A percentile compares a stretch with the other conserved stretches of the same genome.
Conservation (phyloP, 1,284 basidiomycete species). For the Austroboletus rostrupii region DNA sequence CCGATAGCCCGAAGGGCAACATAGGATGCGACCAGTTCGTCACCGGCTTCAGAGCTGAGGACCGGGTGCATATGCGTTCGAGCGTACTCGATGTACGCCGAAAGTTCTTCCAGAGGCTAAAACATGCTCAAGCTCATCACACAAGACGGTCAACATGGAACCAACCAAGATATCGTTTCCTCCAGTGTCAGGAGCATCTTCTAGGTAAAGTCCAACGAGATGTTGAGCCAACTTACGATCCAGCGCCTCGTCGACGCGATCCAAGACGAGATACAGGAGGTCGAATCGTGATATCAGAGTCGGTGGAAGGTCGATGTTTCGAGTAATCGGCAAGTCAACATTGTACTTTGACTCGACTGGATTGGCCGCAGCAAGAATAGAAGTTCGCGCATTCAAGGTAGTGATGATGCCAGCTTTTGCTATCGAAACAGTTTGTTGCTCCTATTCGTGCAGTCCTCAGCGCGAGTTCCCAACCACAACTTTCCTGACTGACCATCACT, state of each 20-base stretch:
- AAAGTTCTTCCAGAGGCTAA: conserved; percentile 85
- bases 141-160: conserved; percentile 10
- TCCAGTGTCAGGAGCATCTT: conserved; percentile 69
- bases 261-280: conserved; percentile 94
- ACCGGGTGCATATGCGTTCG: conserved; percentile 85
- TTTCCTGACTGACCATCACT: conserved; percentile 78
- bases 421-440: conserved; percentile 99
- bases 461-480: background rate
- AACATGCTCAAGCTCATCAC: background rate
- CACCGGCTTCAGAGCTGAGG: conserved; percentile 83
- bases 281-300: conserved; percentile 98
- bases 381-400: conserved; percentile 95
- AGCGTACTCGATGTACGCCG: conserved; percentile 93
- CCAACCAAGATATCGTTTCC: conserved; percentile 77
- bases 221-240: conserved; percentile 93
- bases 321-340: conserved; percentile 80
- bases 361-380: conserved; percentile 95
- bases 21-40: conserved; percentile 85
- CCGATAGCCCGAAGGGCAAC: conserved; percentile 93
- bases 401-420: conserved; percentile 99
- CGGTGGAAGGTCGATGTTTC: conserved; percentile 91
- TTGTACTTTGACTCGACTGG: conserved; percentile 97
- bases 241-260: conserved; percentile 87
- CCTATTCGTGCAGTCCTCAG: conserved; percentile 37
- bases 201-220: conserved; percentile 89